Evolutionary conservation across 345 rosid genomes (phyloP).

Genomic region (Gossypium turneri): DNA sequence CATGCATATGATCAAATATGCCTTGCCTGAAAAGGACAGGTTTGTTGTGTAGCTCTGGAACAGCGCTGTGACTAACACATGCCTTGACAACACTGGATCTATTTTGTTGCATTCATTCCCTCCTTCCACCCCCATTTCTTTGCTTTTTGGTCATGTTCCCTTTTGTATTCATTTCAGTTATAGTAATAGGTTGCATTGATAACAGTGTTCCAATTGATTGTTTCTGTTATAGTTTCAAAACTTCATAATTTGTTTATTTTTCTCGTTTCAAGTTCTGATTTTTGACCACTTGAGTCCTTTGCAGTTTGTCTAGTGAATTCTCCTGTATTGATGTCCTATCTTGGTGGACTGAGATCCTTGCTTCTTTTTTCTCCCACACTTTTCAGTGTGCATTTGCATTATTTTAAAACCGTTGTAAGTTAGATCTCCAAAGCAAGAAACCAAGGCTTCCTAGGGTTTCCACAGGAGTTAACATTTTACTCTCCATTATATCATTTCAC

Average conservation of each 20-base stretch:
- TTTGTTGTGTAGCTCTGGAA: no score
- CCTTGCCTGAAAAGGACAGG: no score
- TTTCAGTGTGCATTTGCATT: conserved; percentile 1
- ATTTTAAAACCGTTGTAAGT: background rate
- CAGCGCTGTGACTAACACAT: no score
- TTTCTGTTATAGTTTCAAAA: background rate
- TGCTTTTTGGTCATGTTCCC: no score
- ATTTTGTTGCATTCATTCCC: no score
- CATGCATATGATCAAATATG: no score
- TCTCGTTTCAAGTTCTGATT: conserved; percentile 1
- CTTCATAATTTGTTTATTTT: background rate
- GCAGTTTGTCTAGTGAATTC: background rate
- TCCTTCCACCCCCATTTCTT: no score
- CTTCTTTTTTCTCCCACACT: background rate
- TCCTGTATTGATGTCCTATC: background rate
- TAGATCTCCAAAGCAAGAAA: background rate
- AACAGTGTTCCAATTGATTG: background rate
- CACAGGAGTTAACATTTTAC: background rate
- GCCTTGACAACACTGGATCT: background rate
- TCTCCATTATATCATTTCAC: background rate
- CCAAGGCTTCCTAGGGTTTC: background rate
- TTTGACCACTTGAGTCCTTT: background rate
- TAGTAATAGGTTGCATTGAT: background rate
- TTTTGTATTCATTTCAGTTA: background rate
- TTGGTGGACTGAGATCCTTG: background rate